phyloP scores from a whole-genome alignment of 306 rosid species.

The Rosa lucieae region DNA sequence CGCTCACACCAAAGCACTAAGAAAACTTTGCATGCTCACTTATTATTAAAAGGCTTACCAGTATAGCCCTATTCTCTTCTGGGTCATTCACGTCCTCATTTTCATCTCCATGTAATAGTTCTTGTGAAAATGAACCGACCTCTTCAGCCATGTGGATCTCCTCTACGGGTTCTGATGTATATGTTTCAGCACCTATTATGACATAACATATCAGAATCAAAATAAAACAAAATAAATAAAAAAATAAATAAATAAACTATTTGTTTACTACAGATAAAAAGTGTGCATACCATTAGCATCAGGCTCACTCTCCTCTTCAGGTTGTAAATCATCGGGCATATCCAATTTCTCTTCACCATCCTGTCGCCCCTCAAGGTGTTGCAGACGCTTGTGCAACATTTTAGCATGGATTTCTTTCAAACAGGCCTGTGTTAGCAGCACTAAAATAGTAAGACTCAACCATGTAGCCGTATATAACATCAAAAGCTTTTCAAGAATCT shows the following conservation, averaged over 20 bases:
- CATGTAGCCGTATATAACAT: not conserved
- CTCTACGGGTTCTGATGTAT: constrained; percentile 65
- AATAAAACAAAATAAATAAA: not conserved
- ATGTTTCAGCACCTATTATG: constrained; percentile 46
- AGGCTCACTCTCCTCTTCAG: constrained; percentile 45
- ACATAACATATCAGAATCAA: constrained; percentile 5
- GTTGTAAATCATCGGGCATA: constrained; percentile 30
- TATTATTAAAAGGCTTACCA: constrained; percentile 36
- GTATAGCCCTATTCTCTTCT: constrained; percentile 83
- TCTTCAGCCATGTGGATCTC: constrained; percentile 61
- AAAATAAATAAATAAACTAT: not conserved
- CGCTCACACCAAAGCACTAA: not conserved
- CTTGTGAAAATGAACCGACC: constrained; percentile 84
- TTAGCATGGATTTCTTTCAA: constrained; percentile 87
- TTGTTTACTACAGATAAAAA: not conserved
- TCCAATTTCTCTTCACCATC: constrained; percentile 55
- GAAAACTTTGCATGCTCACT: constrained; percentile 8
- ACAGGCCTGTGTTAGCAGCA: constrained; percentile 64
- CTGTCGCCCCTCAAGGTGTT: constrained; percentile 58
- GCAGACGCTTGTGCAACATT: constrained; percentile 75
- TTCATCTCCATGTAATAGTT: constrained; percentile 78
- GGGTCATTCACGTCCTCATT: constrained; percentile 84
- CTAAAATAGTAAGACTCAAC: constrained; percentile 17
- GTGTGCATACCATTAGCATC: constrained; percentile 44
- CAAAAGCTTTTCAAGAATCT: constrained; percentile 14